These are phyloP conservation scores for Rubia balearica DNA, from an alignment of 305 asterid species.

Conservation along the genomic window DNA sequence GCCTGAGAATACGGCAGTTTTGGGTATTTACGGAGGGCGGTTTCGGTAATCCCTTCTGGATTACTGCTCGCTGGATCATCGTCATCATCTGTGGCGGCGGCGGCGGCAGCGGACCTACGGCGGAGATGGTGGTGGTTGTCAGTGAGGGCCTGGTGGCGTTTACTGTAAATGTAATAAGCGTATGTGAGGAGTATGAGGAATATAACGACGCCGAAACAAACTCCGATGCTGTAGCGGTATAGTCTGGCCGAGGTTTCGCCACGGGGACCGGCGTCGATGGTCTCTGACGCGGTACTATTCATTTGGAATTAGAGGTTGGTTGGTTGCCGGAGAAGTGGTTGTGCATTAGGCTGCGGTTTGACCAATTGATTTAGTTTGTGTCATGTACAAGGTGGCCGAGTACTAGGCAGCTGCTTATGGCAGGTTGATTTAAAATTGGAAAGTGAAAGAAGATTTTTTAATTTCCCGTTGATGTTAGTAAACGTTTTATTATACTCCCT, in stretches of 20 bases:
- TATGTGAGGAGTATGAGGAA: slow-evolving; percentile 28
- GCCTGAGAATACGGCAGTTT: slow-evolving; percentile 9
- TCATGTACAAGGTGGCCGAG: background rate
- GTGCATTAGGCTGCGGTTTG: background rate
- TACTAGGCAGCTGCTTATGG: background rate
- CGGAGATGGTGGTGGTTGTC: background rate
- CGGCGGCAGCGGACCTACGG: background rate
- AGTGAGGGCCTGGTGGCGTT: background rate
- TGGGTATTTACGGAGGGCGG: slow-evolving; percentile 1
- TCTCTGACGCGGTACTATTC: slow-evolving; percentile 8
- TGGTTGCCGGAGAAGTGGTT: background rate
- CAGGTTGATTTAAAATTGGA: background rate
- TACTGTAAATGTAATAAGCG: slow-evolving; percentile 27
- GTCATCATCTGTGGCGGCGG: background rate
- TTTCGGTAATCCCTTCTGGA: slow-evolving; percentile 4
- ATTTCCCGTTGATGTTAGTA: background rate
- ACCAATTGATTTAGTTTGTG: background rate
- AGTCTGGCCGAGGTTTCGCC: slow-evolving; percentile 10
- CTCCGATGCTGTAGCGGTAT: slow-evolving; percentile 29
- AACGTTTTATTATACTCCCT: too few relatives aligned
- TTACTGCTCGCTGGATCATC: background rate
- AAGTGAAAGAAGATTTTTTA: background rate
- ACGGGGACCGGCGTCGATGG: background rate
- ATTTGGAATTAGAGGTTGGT: background rate
- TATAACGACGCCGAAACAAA: slow-evolving; percentile 28